Evolutionary conservation across 228 moss, liverwort and hornwort genomes (phyloP).

Genomic region (Sphagnum fallax): DNA sequence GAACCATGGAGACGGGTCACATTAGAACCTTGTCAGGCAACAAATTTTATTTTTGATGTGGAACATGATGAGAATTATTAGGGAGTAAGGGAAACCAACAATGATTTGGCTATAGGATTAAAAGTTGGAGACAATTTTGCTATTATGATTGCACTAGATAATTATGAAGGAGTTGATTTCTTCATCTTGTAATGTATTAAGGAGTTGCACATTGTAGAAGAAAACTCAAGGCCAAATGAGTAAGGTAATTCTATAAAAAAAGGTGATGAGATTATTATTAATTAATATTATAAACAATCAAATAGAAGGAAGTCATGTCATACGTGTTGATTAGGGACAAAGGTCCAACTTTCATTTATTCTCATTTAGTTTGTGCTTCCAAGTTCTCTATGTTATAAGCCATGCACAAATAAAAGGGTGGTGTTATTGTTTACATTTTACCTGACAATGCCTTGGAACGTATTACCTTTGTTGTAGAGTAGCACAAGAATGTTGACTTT

Average conservation of each 20-base stretch:
- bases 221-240: not conserved
- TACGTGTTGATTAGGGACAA: not conserved
- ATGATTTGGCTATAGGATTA: not conserved
- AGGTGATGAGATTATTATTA: not conserved
- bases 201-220: not conserved
- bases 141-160: not conserved
- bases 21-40: not conserved
- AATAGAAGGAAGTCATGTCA: too few species aligned
- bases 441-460: too few species aligned
- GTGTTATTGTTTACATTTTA: too few species aligned
- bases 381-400: not conserved
- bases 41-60: not conserved
- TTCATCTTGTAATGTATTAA: not conserved
- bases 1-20: not conserved
- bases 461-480: too few species aligned
- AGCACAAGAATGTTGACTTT: too few species aligned
- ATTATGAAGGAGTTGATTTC: not conserved
- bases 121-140: constrained; percentile 1
- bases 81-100: too few species aligned
- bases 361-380: not conserved
- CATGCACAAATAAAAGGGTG: not conserved
- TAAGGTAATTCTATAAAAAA: not conserved
- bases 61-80: not conserved
- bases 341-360: not conserved
- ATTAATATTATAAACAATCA: not conserved